Base-by-base conservation (phyloP, 345 rosid species). In the Pugionium dolabratum region DNA sequence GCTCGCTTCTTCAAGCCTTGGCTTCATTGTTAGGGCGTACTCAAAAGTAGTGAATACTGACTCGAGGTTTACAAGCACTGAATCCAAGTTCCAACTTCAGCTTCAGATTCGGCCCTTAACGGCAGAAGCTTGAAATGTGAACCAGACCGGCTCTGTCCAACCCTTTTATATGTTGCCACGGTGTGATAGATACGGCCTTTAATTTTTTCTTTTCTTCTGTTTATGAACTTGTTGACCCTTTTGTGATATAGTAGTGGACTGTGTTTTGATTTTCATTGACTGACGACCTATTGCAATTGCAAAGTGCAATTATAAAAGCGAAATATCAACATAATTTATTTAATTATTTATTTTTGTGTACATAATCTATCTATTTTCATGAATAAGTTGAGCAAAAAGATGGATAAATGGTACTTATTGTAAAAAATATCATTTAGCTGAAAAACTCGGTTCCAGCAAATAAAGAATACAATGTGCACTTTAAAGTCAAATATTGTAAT, bases 31-130 rank as follows among this genome's bases (percentile, higher is more conserved):
- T 52, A 3, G 54, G 32, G 53, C 39, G 33, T 62, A 27, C 35
- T 62, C 32, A 8, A 28, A 50, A 34, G 45, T 43, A 33, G 18
- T 26, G 65, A 7, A 49, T 49, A 50, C 10, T 26, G 36, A 10
- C 54, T 61, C 62, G 29, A 61, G 41, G 48, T 54, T 43, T 51
- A 31, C 5, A 52, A 50, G 32, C 35, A 10, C 45, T 8, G 45
- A 70, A 11, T 51, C 18, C 11, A 30, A 67, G 55, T 36, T 56
- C 54, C n/a, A 59, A 59, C 47, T 69, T 60, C 44, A 61, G 47
- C 61, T 69, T 60, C 60, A 59, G 66, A 41, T n/a, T 51, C 28
- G 48, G 25, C 53, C 42, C 50, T 30, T 43, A 60, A 11, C 26
- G 27, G 9, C 31, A 35, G 56, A 11, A 7, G 40, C 34, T 29